phyloP scores from a whole-genome alignment of 495 filamentous ascomycete genomes.

The Rostrohypoxylon terebratum region DNA sequence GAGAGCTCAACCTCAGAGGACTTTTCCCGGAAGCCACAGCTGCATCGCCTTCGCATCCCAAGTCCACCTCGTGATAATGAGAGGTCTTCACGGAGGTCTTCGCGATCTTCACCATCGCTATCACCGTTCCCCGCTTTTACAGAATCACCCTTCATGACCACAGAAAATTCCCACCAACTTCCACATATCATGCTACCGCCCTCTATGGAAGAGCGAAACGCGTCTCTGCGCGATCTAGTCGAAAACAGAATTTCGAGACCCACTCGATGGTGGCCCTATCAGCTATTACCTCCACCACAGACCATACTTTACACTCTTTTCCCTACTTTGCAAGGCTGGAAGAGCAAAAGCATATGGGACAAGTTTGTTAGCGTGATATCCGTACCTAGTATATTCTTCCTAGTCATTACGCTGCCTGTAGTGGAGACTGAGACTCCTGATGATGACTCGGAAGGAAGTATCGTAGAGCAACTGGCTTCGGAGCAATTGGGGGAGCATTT shows the following conservation, averaged over 20 bases:
- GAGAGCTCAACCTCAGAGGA: slow-evolving; percentile 28
- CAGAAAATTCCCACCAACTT: slow-evolving; percentile 58
- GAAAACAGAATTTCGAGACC: slow-evolving; percentile 63
- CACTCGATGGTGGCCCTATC: slow-evolving; percentile 80
- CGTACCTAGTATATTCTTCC: slow-evolving; percentile 87
- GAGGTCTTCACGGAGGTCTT: slow-evolving; percentile 52
- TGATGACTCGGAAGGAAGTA: slow-evolving; percentile 61
- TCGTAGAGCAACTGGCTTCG: slow-evolving; percentile 45
- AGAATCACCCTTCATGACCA: slow-evolving; percentile 57
- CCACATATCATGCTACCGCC: slow-evolving; percentile 52
- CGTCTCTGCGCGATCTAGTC: slow-evolving; percentile 50
- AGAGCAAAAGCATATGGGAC: slow-evolving; percentile 78
- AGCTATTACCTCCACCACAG: slow-evolving; percentile 74
- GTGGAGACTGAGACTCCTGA: slow-evolving; percentile 71
- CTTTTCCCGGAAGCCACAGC: slow-evolving; percentile 29
- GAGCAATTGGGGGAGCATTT: slow-evolving; percentile 48
- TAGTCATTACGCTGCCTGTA: slow-evolving; percentile 93
- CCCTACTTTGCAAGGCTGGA: slow-evolving; percentile 86
- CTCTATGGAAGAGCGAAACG: slow-evolving; percentile 38
- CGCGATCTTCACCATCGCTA: slow-evolving; percentile 50
- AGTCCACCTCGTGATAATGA: slow-evolving; percentile 61
- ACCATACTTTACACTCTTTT: slow-evolving; percentile 82
- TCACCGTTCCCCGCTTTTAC: slow-evolving; percentile 58
- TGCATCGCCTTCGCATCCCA: slow-evolving; percentile 52
- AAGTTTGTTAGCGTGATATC: slow-evolving; percentile 82